phyloP scores from a whole-genome alignment of 768 basidiomycete genomes.

The Suillus bovinus region DNA sequence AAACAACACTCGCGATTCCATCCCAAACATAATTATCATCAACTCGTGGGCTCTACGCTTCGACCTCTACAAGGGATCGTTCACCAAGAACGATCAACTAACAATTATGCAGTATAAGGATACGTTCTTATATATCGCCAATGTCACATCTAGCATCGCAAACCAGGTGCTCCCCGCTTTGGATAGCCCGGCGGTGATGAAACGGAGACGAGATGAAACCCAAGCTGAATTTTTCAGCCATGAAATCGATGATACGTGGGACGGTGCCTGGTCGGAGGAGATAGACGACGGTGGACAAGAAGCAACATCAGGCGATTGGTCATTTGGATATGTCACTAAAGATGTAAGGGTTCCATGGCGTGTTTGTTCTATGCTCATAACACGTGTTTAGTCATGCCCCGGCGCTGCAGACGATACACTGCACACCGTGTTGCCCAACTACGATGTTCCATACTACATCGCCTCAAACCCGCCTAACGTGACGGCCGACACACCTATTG shows the following conservation, averaged over 20 bases:
- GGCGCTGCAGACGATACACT: constrained; percentile 64
- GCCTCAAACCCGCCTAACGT: constrained; percentile 54
- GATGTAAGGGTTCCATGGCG: constrained; percentile 46
- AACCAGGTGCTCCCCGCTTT: constrained; percentile 52
- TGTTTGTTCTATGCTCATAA: neutral
- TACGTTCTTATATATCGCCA: constrained; percentile 59
- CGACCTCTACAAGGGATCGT: constrained; percentile 65
- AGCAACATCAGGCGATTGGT: constrained; percentile 46
- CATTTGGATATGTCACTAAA: constrained; percentile 73
- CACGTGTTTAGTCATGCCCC: constrained; percentile 54
- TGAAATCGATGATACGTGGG: constrained; percentile 52
- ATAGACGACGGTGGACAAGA: constrained; percentile 47
- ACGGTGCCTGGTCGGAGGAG: constrained; percentile 55
- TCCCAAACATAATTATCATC: constrained; percentile 64
- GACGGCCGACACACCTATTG: constrained; percentile 51
- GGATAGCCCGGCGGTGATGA: constrained; percentile 45
- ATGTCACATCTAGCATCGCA: constrained; percentile 51
- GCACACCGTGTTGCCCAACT: constrained; percentile 62
- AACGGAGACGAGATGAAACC: constrained; percentile 29
- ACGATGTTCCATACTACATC: constrained; percentile 56
- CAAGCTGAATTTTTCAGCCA: constrained; percentile 32
- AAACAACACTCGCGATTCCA: constrained; percentile 61
- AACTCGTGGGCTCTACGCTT: constrained; percentile 68
- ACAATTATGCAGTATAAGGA: constrained; percentile 72
- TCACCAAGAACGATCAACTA: constrained; percentile 81